A percentile compares a stretch with the other conserved stretches of the same genome.
Conservation (phyloP, 108 stramenopile genomes). For the Schizochytrium sp. region DNA sequence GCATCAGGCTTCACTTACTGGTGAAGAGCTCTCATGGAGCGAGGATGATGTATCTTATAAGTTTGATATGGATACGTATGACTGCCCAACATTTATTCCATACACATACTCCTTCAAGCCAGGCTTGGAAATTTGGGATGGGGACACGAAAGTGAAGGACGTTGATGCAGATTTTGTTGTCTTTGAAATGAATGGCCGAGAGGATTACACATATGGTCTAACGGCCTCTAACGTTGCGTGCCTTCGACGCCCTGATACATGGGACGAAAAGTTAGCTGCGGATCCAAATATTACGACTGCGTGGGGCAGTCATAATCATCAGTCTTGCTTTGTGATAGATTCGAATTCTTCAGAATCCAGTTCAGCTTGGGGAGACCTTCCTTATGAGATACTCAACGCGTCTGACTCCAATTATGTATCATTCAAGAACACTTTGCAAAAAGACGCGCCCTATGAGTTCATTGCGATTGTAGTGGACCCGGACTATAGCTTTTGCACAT, state of each 20-base stretch:
- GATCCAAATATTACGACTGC: conserved; percentile 32
- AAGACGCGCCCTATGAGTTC: conserved; percentile 33
- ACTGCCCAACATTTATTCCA: conserved; percentile 34
- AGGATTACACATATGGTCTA: conserved; percentile 10
- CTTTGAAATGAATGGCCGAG: not conserved
- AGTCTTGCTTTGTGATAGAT: conserved; percentile 24
- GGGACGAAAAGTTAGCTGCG: not conserved
- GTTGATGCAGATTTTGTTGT: conserved; percentile 55
- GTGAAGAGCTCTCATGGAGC: not conserved
- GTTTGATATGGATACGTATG: conserved; percentile 33
- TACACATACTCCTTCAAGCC: conserved; percentile 25
- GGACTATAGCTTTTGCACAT: conserved; percentile 50
- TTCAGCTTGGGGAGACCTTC: not conserved
- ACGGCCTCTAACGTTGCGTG: not conserved
- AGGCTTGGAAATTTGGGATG: conserved; percentile 49
- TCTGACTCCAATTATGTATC: not conserved
- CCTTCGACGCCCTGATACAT: not conserved
- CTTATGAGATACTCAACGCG: conserved; percentile 28
- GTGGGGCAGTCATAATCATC: conserved; percentile 14
- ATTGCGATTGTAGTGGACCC: conserved; percentile 39
- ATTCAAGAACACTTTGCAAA: not conserved
- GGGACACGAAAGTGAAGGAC: conserved; percentile 11
- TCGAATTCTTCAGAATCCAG: not conserved
- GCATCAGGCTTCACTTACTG: not conserved
- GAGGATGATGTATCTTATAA: conserved; percentile 8